These are phyloP conservation scores for Houttuynia cordata DNA, from an alignment of 164 flowering plant genomes.

Conservation along the genomic window DNA sequence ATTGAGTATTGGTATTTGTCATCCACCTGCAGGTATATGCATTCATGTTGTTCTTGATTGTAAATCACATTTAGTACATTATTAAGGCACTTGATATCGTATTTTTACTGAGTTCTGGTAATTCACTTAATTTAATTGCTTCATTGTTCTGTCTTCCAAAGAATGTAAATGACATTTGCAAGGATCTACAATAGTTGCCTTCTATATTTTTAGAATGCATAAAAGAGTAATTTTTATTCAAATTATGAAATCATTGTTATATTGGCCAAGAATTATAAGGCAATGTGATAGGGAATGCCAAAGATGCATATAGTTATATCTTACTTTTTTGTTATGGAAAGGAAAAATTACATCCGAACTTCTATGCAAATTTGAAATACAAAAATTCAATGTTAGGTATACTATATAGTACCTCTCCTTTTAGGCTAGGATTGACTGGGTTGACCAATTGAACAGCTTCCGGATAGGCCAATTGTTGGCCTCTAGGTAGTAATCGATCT, in stretches of 20 bases:
- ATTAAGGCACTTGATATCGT: neutral
- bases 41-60: neutral
- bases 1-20: constrained; percentile 88
- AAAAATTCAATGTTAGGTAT: neutral
- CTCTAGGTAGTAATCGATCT: constrained; percentile 52
- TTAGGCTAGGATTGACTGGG: constrained; percentile 46
- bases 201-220: too few species aligned
- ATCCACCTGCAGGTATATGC: constrained; percentile 49
- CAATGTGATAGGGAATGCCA: too few species aligned
- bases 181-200: too few species aligned
- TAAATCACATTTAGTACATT: neutral
- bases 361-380: neutral
- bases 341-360: neutral
- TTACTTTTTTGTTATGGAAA: too few species aligned
- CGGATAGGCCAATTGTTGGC: constrained; percentile 60
- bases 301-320: too few species aligned
- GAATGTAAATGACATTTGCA: too few species aligned
- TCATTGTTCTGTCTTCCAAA: neutral
- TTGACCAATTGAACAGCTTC: constrained; percentile 73
- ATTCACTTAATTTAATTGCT: neutral
- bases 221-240: too few species aligned
- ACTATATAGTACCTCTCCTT: constrained; percentile 56
- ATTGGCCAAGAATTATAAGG: too few species aligned
- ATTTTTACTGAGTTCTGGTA: neutral
- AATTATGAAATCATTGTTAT: too few species aligned